Conservation (phyloP, 768 basidiomycete species). For the Coprinopsis sp. region DNA sequence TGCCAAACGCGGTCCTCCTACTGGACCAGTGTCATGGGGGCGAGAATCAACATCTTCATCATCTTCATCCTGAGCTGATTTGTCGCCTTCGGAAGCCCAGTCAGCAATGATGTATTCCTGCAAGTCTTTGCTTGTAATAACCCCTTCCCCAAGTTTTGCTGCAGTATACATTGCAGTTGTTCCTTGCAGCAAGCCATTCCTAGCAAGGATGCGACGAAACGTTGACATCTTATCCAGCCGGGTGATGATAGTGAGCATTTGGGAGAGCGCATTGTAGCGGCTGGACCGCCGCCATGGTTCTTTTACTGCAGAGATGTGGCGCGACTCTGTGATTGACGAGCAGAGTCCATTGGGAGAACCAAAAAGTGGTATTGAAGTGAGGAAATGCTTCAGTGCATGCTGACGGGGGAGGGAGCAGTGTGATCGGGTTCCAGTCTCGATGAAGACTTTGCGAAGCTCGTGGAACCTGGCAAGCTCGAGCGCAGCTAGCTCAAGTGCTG, state of each 20-base stretch:
- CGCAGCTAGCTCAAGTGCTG: slow-evolving; percentile 8
- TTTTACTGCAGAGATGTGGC: slow-evolving; percentile 28
- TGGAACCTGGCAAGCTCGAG: slow-evolving; percentile 24
- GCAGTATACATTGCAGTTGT: slow-evolving; percentile 14
- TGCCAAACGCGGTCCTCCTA: slow-evolving; percentile 5
- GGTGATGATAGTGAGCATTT: slow-evolving; percentile 27
- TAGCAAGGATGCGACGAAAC: background rate
- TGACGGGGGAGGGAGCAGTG: slow-evolving; percentile 25
- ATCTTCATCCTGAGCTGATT: background rate
- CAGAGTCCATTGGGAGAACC: slow-evolving; percentile 26
- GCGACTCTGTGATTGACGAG: slow-evolving; percentile 30
- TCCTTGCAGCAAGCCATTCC: slow-evolving; percentile 13
- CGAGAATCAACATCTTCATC: background rate
- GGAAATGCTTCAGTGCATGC: slow-evolving; percentile 22
- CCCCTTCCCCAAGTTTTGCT: background rate
- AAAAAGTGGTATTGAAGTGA: slow-evolving; percentile 16
- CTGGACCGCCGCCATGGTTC: slow-evolving; percentile 30
- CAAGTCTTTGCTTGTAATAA: too few species aligned
- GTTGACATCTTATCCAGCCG: slow-evolving; percentile 24
- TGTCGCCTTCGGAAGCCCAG: slow-evolving; percentile 7
- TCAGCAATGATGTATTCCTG: background rate
- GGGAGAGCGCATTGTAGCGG: slow-evolving; percentile 21
- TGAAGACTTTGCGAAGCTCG: slow-evolving; percentile 24
- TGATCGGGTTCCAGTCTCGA: slow-evolving; percentile 15
- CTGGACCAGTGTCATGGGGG: background rate